Evolutionary conservation across 192 early-diverging fungal genomes (phyloP).

Genomic region (Phlyctochytrium planicorne): DNA sequence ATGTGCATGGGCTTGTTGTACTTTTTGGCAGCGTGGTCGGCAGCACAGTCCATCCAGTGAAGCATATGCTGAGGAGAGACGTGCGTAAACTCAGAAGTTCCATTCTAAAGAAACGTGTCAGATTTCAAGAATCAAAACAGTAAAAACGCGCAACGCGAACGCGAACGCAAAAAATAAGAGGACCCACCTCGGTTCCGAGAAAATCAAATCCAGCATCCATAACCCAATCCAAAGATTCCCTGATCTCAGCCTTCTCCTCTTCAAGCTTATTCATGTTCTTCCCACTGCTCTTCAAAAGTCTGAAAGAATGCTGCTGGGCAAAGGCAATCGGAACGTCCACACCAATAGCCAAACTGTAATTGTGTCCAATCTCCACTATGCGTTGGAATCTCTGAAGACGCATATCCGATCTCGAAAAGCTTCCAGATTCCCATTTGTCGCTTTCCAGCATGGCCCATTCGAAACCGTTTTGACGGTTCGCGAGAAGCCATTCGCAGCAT

Average conservation of each 20-base stretch:
- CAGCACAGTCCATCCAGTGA: conserved; percentile 21
- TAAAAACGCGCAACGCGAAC: not conserved
- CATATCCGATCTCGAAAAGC: conserved; percentile 19
- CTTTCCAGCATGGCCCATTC: conserved; percentile 25
- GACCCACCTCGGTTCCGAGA: conserved; percentile 24
- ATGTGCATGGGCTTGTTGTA: conserved; percentile 25
- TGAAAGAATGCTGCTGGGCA: conserved; percentile 29
- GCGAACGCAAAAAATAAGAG: not conserved
- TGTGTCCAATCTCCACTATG: conserved; percentile 19
- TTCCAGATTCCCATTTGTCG: conserved; percentile 9
- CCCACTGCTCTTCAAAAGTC: conserved; percentile 13
- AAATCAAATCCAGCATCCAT: conserved; percentile 27
- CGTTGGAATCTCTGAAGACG: conserved; percentile 7
- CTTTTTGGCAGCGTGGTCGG: conserved; percentile 28
- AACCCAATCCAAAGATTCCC: conserved; percentile 22
- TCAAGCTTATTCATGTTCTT: conserved; percentile 14
- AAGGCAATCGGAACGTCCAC: conserved; percentile 26
- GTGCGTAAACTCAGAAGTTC: conserved; percentile 32
- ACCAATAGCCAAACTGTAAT: conserved; percentile 19
- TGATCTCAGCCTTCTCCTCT: conserved; percentile 22
- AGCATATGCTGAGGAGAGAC: conserved; percentile 21
- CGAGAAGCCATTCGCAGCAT: conserved; percentile 25
- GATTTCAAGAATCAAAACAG: not conserved
- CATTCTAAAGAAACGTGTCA: not conserved
- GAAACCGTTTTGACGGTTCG: conserved; percentile 25